Evolutionary conservation across 2,329 filamentous ascomycete species (phyloP).

Genomic region (Xylaria sp.): DNA sequence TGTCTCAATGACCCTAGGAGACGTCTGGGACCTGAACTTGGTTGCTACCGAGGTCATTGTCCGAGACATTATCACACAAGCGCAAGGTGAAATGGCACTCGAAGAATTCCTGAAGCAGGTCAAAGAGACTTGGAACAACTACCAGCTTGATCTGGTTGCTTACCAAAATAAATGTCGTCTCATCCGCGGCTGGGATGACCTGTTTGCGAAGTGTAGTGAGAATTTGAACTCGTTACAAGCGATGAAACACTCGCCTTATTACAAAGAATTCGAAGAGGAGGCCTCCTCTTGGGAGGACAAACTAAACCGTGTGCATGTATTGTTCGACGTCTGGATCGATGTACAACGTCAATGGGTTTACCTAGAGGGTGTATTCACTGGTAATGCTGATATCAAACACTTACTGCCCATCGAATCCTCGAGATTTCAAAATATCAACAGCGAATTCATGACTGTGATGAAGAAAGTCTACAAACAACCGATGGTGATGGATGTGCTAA

Average conservation of each 20-base stretch:
- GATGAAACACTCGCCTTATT: conserved; percentile 99
- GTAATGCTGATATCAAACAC: conserved; percentile 98
- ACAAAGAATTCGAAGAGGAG: conserved; percentile 99
- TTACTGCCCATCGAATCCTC: conserved; percentile 95
- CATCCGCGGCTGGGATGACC: conserved; percentile 96
- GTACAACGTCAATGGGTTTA: conserved; percentile 99
- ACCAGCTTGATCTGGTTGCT: conserved; percentile 91
- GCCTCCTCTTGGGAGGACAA: conserved; percentile 98
- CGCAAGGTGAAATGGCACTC: conserved; percentile 96
- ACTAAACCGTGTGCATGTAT: conserved; percentile 93
- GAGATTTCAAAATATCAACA: conserved; percentile 99
- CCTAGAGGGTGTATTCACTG: conserved; percentile 97
- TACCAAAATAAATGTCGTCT: conserved; percentile 99
- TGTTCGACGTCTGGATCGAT: conserved; percentile 99
- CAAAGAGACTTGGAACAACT: conserved; percentile 95
- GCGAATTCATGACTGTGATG: conserved; percentile 98
- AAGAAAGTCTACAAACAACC: conserved; percentile 99
- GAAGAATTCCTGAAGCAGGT: conserved; percentile 98
- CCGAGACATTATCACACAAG: conserved; percentile 92
- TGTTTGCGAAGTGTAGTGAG: conserved; percentile 98
- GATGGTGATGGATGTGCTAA: conserved; percentile 93
- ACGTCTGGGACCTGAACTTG: conserved; percentile 97
- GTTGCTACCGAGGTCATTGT: conserved; percentile 88
- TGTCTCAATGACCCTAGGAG: conserved; percentile 94
- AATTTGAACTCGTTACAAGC: conserved; percentile 97